A percentile compares a stretch with the other conserved stretches of the same genome.
Evolutionary conservation across 331 rosid genomes (phyloP).

Genomic region (Erythrophleum ivorense): DNA sequence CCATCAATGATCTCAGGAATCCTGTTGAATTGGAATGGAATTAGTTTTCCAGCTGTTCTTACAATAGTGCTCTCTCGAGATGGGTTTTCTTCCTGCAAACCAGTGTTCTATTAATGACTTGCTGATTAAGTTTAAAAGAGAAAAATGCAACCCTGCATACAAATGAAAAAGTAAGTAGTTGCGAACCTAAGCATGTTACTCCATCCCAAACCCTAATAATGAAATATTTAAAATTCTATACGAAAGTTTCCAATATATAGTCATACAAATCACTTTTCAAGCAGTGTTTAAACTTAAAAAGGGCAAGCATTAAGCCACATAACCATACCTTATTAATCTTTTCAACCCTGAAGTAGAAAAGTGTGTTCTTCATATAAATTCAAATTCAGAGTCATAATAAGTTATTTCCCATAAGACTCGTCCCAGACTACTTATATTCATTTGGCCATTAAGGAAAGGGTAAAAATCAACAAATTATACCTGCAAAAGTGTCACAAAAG

Average conservation of each 20-base stretch:
- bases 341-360: background rate
- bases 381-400: background rate
- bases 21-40: constrained; percentile 86
- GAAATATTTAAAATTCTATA: background rate
- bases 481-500: constrained; percentile 87
- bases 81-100: constrained; percentile 84
- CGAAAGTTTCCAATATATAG: background rate
- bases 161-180: constrained; percentile 18
- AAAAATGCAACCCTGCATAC: background rate
- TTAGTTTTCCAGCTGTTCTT: constrained; percentile 93
- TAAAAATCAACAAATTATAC: constrained; percentile 43
- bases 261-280: constrained; percentile 14
- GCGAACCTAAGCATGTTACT: constrained; percentile 30
- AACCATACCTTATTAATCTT: constrained; percentile 17
- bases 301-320: constrained; percentile 3
- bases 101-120: constrained; percentile 28
- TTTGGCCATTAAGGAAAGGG: constrained; percentile 15
- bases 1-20: constrained; percentile 72
- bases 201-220: background rate
- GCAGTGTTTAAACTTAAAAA: background rate
- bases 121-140: constrained; percentile 4
- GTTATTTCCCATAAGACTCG: background rate
- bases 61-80: constrained; percentile 89
- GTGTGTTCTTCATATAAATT: constrained; percentile 12
- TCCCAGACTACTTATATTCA: background rate